Base-by-base conservation (phyloP, 2,329 filamentous ascomycete species). In the Penicillium concentricum region DNA sequence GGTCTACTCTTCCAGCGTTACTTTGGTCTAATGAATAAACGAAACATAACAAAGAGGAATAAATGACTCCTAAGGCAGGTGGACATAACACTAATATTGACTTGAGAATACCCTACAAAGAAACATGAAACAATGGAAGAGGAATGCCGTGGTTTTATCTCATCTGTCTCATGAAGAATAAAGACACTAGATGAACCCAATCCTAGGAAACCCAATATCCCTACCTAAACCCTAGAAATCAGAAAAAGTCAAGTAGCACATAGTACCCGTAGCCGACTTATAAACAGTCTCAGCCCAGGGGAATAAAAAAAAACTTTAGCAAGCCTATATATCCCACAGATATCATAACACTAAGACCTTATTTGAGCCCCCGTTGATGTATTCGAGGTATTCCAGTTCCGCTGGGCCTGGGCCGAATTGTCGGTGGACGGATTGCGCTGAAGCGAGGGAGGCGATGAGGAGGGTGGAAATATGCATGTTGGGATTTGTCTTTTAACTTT, bases 401-500 rank as follows among this genome's bases (percentile, higher is more conserved):
- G 28, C 48, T 13, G 6, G 47, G 20, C 35, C 10, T 56, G 59
- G 42, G 39, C 41, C 32, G 39, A 41, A 51, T 28, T 45, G 50
- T 15, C 18, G 34, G 22, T 24, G 16, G 37, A 20, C 24, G 32
- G 22, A 26, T n/a, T 47, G 45, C 53, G 45, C 53, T 4, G 53
- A 56, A 15, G 59, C 62, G 13, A 68, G 49, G 15, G 61, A 49
- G 39, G 60, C 57, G 51, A 60, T 46, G 28, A 67, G 38, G 44
- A 64, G 44, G 20, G 22, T 24, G 22, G 22, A 24, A 45, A 67
- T 24, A 16, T 60, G 58, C 66, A 68, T 68, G 15, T 41, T 59
- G 41, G 9, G 16, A 30, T 44, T 38, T 26, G 7, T 1, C 0
- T 30, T 24, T 22, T 1, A 13, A 1, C 3, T 38, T 12, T 13